phyloP scores from a whole-genome alignment of 805 yeast species.

The Pichia exigua region DNA sequence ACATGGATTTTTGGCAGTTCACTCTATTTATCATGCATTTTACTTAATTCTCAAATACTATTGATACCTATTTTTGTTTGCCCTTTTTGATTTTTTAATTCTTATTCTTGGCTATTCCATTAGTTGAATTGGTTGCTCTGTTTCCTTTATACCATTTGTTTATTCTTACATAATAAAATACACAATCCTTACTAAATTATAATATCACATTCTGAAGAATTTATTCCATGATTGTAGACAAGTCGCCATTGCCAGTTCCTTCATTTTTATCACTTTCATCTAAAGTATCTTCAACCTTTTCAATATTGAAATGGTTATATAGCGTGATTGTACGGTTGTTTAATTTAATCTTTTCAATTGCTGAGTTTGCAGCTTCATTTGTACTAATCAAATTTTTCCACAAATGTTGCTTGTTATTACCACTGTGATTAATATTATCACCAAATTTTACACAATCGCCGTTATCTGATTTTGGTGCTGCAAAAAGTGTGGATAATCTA shows the following conservation, averaged over 20 bases:
- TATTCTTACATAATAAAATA: background rate
- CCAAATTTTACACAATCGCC: background rate
- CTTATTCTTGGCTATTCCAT: background rate
- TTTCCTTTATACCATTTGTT: background rate
- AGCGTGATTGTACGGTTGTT: conserved; percentile 27
- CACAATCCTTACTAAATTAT: background rate
- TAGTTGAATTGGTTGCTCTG: background rate
- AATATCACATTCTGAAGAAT: background rate
- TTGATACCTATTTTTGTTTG: too few species aligned
- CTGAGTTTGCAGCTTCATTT: background rate
- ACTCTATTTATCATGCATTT: background rate
- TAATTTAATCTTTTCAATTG: conserved; percentile 13
- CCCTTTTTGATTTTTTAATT: background rate
- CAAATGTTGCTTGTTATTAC: conserved; percentile 1
- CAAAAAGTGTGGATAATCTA: conserved; percentile 1
- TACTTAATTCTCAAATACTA: background rate
- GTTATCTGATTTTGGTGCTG: background rate
- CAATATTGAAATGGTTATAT: conserved; percentile 17
- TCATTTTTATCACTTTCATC: background rate
- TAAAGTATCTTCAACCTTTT: background rate
- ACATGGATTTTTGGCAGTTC: background rate
- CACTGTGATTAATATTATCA: background rate
- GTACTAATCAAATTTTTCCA: conserved; percentile 4
- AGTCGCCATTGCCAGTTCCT: background rate
- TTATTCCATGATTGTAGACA: conserved; percentile 3